A percentile compares a stretch with the other conserved stretches of the same genome.
Evolutionary conservation across 805 yeast species (phyloP).

Genomic region (Saccharomycopsis sp.): DNA sequence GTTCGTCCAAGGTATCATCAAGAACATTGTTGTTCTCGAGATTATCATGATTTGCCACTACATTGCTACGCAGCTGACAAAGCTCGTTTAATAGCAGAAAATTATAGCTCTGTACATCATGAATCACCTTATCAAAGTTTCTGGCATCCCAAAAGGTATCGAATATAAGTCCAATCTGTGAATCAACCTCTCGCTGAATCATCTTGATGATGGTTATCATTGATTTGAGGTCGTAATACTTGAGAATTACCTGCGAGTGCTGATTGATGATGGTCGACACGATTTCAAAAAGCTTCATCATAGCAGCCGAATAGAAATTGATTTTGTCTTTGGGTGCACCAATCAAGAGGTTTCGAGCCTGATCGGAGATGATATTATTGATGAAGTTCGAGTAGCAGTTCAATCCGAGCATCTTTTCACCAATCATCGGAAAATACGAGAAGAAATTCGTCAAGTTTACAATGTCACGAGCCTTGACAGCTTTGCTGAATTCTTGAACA

Average conservation of each 20-base stretch:
- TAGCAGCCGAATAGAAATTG: constrained; percentile 53
- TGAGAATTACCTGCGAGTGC: constrained; percentile 72
- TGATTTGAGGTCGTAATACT: constrained; percentile 59
- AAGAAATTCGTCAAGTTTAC: constrained; percentile 70
- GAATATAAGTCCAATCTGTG: constrained; percentile 83
- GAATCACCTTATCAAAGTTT: constrained; percentile 47
- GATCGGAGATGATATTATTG: constrained; percentile 74
- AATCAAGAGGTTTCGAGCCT: constrained; percentile 60
- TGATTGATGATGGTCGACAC: constrained; percentile 80
- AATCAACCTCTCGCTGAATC: constrained; percentile 82
- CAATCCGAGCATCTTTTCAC: constrained; percentile 64
- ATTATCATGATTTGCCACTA: constrained; percentile 19
- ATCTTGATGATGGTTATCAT: constrained; percentile 62
- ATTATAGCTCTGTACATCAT: constrained; percentile 49
- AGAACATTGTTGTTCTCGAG: constrained; percentile 29
- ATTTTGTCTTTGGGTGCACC: constrained; percentile 35
- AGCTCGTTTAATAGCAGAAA: constrained; percentile 35
- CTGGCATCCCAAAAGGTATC: constrained; percentile 81
- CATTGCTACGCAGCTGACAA: neutral
- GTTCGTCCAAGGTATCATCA: constrained; percentile 28
- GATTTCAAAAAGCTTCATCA: constrained; percentile 70
- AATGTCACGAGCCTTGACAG: constrained; percentile 61
- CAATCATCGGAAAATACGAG: constrained; percentile 81
- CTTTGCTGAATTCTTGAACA: constrained; percentile 55
- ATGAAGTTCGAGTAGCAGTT: constrained; percentile 80